Evolutionary conservation across 2,329 filamentous ascomycete genomes (phyloP), one percentile per base, ranked within the genome.

Genomic region (Alternaria atra): DNA sequence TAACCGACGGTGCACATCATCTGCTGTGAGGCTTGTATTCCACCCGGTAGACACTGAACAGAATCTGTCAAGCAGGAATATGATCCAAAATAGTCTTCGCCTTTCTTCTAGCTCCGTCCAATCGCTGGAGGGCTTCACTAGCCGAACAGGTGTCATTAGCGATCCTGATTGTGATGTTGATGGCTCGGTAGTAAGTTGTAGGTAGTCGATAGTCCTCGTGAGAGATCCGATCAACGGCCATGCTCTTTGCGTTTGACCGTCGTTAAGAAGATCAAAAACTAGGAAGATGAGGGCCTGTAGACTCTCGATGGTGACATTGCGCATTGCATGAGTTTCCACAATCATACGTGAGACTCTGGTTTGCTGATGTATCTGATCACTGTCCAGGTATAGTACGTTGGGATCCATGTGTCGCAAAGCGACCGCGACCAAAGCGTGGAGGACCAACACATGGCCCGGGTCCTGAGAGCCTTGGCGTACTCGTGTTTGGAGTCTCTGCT

Each of bases 221-320:
- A 77, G 67, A n/a, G 73, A 74, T 2, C 73, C 74, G 8, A 77
- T 75, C 4, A 77, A 52, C 8, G 74, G 74, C 73, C 73, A 77
- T 20, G 73, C 73, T 50, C 67, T 73, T 13, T 66, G 61, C 12
- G 62, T 60, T 34, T 75, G 66, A 3, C 74, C 74, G n/a, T 74
- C 63, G 25, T 74, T 76, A 4, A 77, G 73, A 56, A 73, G 68
- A 55, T 76, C 73, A 55, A 77, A 77, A 0, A 77, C 72, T 5
- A 77, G 65, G n/a, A 76, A 70, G 10, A 77, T 68, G 1, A 76
- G 65, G 2, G 73, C 73, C 40, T 72, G 71, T 15, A 77, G 46
- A 47, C 72, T 74, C 47, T 75, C 73, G 15, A 74, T 55, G 1
- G 74, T 74, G 10, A 74, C 68, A 23, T 59, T 66, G 25, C 63